Conservation (phyloP, 805 yeast genomes). For the Wickerhamiella bombiphila region DNA sequence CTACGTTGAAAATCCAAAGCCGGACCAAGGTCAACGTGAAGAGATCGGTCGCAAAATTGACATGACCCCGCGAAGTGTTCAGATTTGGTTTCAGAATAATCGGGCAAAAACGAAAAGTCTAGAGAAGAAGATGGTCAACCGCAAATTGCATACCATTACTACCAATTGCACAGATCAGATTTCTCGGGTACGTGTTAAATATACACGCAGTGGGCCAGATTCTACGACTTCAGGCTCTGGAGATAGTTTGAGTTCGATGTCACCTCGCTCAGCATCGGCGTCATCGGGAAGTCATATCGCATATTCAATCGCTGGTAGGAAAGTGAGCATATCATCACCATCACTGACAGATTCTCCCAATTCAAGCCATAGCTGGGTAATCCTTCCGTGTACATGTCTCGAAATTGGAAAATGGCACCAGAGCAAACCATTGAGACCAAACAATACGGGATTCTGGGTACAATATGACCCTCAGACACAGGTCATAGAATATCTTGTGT, state of each 20-base stretch:
- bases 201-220: too few species aligned
- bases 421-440: not conserved
- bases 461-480: not conserved
- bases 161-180: slow-evolving; percentile 5
- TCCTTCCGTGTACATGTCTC: not conserved
- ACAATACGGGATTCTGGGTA: not conserved
- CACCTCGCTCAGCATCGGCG: not conserved
- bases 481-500: not conserved
- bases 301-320: not conserved
- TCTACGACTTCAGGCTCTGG: too few species aligned
- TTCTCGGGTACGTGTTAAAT: slow-evolving; percentile 9
- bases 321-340: not conserved
- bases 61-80: slow-evolving; percentile 75
- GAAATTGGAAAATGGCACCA: slow-evolving; percentile 3
- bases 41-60: slow-evolving; percentile 56
- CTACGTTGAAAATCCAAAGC: slow-evolving; percentile 60
- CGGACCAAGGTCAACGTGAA: slow-evolving; percentile 27
- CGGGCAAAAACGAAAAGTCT: slow-evolving; percentile 33
- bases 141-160: slow-evolving; percentile 3
- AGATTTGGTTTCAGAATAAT: slow-evolving; percentile 88
- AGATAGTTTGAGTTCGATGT: not conserved
- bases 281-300: not conserved
- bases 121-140: slow-evolving; percentile 4
- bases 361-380: not conserved
- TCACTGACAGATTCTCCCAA: not conserved